Percentiles rank a stretch among this genome's conserved stretches.
phyloP scores from a whole-genome alignment of 2,329 filamentous ascomycete species.

The Ceratocystis lukuohia region DNA sequence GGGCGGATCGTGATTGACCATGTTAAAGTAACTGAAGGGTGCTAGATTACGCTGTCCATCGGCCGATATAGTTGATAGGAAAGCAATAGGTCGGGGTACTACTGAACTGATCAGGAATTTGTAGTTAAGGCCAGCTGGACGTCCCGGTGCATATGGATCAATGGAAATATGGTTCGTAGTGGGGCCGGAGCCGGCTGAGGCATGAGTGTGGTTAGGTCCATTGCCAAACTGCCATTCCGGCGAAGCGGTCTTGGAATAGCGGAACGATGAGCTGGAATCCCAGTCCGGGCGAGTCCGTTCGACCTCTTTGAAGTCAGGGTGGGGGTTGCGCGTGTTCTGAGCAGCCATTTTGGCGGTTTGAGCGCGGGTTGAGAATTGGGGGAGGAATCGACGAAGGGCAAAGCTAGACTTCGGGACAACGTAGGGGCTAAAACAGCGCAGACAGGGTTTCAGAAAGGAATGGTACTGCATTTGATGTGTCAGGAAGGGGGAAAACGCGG shows the following conservation, averaged over 20 bases:
- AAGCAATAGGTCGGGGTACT: slow-evolving; percentile 66
- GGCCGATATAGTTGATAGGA: slow-evolving; percentile 47
- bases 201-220: slow-evolving; percentile 44
- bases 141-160: slow-evolving; percentile 61
- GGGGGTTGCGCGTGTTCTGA: slow-evolving; percentile 45
- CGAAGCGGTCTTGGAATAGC: slow-evolving; percentile 48
- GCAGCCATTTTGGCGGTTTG: slow-evolving; percentile 10
- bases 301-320: slow-evolving; percentile 61
- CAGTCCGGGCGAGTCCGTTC: slow-evolving; percentile 53
- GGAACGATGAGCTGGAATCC: slow-evolving; percentile 35
- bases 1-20: slow-evolving; percentile 76
- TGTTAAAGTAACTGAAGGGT: slow-evolving; percentile 75
- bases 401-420: slow-evolving; percentile 16
- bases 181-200: slow-evolving; percentile 20
- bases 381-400: neutral
- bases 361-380: slow-evolving; percentile 20
- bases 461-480: neutral
- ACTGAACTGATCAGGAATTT: slow-evolving; percentile 78
- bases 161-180: slow-evolving; percentile 57
- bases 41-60: slow-evolving; percentile 59
- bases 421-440: neutral
- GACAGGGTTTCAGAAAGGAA: slow-evolving; percentile 1
- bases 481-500: slow-evolving; percentile 1
- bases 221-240: slow-evolving; percentile 53
- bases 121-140: slow-evolving; percentile 64